Conservation (phyloP, 176 grass and related monocot genomes). For the Ananas comosus region DNA sequence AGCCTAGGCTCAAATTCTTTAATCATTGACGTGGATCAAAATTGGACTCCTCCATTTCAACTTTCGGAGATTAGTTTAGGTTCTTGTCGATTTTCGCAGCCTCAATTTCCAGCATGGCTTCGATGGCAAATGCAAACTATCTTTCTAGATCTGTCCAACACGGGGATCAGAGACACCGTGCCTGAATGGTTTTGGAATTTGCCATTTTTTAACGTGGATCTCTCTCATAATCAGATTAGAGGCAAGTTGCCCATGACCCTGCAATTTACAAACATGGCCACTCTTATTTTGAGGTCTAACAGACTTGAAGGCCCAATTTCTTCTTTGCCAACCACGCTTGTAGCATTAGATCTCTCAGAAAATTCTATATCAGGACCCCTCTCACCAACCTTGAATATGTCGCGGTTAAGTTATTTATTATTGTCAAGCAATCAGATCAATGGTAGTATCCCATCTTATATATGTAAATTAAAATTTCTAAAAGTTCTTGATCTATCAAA, state of each 20-base stretch:
- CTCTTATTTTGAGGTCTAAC: neutral
- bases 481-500: neutral
- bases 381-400: neutral
- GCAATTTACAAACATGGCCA: neutral
- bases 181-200: conserved; percentile 30
- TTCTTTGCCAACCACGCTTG: neutral
- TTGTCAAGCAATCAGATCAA: conserved; percentile 17
- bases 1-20: neutral
- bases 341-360: neutral
- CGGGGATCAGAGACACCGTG: conserved; percentile 1
- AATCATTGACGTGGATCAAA: neutral
- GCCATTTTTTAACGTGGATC: neutral
- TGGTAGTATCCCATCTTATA: neutral
- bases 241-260: neutral
- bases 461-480: neutral
- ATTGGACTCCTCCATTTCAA: conserved; percentile 18
- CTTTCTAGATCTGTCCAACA: conserved; percentile 6
- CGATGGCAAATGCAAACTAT: neutral
- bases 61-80: neutral
- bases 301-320: neutral
- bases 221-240: neutral
- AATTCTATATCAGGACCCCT: too few relatives aligned
- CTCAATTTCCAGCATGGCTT: conserved; percentile 27
- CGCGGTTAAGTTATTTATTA: neutral
- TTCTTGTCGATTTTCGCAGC: conserved; percentile 10